Base-by-base conservation (phyloP, 2,329 filamentous ascomycete species). In the Neofusicoccum laricinum region DNA sequence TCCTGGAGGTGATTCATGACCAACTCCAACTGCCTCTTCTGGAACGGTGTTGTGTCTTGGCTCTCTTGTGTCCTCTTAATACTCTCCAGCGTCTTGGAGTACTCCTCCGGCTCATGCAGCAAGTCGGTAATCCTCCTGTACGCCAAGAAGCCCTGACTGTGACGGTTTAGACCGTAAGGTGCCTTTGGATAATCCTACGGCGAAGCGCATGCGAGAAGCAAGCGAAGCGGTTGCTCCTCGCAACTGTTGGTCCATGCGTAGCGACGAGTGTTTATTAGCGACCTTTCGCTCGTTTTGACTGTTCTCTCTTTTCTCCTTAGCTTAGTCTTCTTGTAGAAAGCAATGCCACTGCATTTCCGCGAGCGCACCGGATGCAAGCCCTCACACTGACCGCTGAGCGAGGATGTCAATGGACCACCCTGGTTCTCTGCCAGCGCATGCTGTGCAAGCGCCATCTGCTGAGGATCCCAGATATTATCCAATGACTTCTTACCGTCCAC, bases 81-180 rank as follows among this genome's bases (percentile, higher is more conserved):
- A 21, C 43, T 51, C 5, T 19, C 58, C 2, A 65, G 30, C 2
- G 63, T 65, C 49, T 38, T 17, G 10, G 63, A 21, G 17, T 53
- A 25, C 15, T 65, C 50, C 12, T 49, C 43, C 34, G 38, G 25
- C 21, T 50, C 25, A 2, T 50, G 12, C 14, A 32, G 5, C 3
- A 10, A 50, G 10, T 6, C 11, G 5, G 14, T 36, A 21, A 15
- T 6, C 12, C 12, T 11, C 2, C 10, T 43, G 21, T 15, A 48
- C 46, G 43, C 50, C 7, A 66, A 57, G 43, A 66, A 66, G 2
- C 64, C 64, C 62, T 66, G 64, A n/a, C n/a, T n/a, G n/a, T n/a
- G n/a, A n/a, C n/a, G n/a, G n/a, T n/a, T n/a, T n/a, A n/a, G n/a
- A n/a, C n/a, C n/a, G n/a, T n/a, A n/a, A n/a, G n/a, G n/a, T n/a